Evolutionary conservation across 2,329 filamentous ascomycete genomes (phyloP).

Genomic region (Aspergillus candidus): DNA sequence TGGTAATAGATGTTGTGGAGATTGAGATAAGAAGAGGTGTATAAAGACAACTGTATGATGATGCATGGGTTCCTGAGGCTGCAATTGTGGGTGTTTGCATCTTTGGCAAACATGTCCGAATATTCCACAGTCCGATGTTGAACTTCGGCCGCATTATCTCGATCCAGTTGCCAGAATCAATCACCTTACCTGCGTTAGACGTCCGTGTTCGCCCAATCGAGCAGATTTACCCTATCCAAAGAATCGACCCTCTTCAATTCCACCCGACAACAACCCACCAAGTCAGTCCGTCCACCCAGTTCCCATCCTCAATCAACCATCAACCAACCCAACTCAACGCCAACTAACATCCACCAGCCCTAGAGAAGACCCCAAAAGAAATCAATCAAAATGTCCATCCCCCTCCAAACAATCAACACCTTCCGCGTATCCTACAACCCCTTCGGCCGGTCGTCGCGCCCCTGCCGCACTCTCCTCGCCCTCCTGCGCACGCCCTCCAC

Average conservation of each 20-base stretch:
- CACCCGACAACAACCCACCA: no score
- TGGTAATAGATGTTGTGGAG: neutral
- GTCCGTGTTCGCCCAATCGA: no score
- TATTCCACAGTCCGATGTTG: no score
- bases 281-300: no score
- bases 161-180: no score
- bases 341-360: no score
- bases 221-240: no score
- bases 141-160: neutral
- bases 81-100: slow-evolving; percentile 24
- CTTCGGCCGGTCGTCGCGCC: slow-evolving; percentile 71
- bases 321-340: neutral
- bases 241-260: no score
- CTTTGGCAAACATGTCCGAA: slow-evolving; percentile 19
- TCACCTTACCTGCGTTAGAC: no score
- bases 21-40: neutral
- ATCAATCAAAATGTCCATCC: slow-evolving; percentile 30
- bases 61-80: slow-evolving; percentile 23
- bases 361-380: slow-evolving; percentile 1
- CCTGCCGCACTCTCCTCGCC: slow-evolving; percentile 81
- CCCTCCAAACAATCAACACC: slow-evolving; percentile 54
- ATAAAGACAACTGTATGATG: neutral
- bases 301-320: neutral
- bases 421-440: slow-evolving; percentile 87
- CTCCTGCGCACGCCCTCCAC: slow-evolving; percentile 78